Evolutionary conservation across 2,329 filamentous ascomycete species (phyloP).

Genomic region (Venturia carpophila): DNA sequence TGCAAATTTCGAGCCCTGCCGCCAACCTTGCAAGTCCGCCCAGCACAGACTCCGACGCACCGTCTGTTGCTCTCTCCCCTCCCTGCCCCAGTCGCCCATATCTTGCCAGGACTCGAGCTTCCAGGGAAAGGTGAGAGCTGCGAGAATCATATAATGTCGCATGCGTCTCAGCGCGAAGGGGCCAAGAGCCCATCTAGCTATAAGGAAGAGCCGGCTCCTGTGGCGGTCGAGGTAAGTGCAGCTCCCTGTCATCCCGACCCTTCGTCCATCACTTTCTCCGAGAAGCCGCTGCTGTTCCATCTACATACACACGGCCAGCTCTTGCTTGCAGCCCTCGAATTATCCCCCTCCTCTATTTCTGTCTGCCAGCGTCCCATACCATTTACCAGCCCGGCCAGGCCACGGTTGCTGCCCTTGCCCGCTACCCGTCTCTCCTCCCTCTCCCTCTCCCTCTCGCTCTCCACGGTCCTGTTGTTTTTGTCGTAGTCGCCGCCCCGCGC

Average conservation of each 20-base stretch:
- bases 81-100: constrained; percentile 14
- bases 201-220: constrained; percentile 39
- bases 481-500: neutral
- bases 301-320: constrained; percentile 14
- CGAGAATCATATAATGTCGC: constrained; percentile 35
- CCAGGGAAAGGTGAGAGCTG: constrained; percentile 16
- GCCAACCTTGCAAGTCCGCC: neutral
- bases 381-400: neutral
- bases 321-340: constrained; percentile 11
- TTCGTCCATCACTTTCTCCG: constrained; percentile 13
- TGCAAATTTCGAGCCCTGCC: constrained; percentile 13
- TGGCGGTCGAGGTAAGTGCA: constrained; percentile 37
- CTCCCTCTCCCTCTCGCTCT: too few species aligned
- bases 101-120: constrained; percentile 9
- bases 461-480: too few species aligned
- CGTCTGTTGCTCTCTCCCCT: neutral
- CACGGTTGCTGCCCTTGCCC: neutral
- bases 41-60: constrained; percentile 10
- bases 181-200: constrained; percentile 30
- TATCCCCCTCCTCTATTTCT: constrained; percentile 13
- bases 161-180: constrained; percentile 31
- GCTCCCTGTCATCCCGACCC: constrained; percentile 25
- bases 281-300: constrained; percentile 11
- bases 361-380: neutral
- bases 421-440: neutral